Conservation (phyloP, 768 basidiomycete species). For the Boletus rufocinnamomeus region DNA sequence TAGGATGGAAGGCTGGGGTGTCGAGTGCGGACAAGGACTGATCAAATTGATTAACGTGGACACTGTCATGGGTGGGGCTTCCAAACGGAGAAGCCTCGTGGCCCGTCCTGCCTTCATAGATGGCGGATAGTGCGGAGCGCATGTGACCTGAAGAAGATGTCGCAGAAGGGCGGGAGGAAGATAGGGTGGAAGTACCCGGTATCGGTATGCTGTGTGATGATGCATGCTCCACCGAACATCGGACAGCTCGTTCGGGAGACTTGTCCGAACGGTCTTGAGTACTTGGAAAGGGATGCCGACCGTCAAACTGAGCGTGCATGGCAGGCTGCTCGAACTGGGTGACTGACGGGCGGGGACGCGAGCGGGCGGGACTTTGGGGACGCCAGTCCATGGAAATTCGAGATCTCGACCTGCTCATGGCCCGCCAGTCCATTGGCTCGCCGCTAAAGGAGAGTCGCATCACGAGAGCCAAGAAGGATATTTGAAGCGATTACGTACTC, state of each 20-base stretch:
- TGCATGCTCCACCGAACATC: conserved; percentile 24
- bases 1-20: conserved; percentile 59
- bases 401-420: conserved; percentile 87
- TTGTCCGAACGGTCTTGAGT: conserved; percentile 28
- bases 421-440: conserved; percentile 90
- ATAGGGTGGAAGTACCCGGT: conserved; percentile 45
- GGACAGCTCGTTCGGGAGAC: conserved; percentile 30
- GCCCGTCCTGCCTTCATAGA: conserved; percentile 48
- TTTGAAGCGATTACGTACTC: conserved; percentile 56
- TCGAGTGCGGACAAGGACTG: conserved; percentile 43
- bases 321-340: conserved; percentile 49
- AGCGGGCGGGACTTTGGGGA: conserved; percentile 74
- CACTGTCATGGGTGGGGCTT: conserved; percentile 32
- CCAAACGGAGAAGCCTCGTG: conserved; percentile 40
- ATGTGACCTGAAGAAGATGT: conserved; percentile 40
- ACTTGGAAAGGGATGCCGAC: conserved; percentile 47
- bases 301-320: conserved; percentile 41
- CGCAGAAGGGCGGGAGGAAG: conserved; percentile 50
- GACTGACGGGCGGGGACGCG: conserved; percentile 64
- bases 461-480: conserved; percentile 24
- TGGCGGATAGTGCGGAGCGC: conserved; percentile 47
- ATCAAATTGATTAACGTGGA: conserved; percentile 38
- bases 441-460: conserved; percentile 38
- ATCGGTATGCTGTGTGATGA: conserved; percentile 38
- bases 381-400: conserved; percentile 93